Conservation (phyloP, 164 flowering plant species). For the Litsea cubeba region DNA sequence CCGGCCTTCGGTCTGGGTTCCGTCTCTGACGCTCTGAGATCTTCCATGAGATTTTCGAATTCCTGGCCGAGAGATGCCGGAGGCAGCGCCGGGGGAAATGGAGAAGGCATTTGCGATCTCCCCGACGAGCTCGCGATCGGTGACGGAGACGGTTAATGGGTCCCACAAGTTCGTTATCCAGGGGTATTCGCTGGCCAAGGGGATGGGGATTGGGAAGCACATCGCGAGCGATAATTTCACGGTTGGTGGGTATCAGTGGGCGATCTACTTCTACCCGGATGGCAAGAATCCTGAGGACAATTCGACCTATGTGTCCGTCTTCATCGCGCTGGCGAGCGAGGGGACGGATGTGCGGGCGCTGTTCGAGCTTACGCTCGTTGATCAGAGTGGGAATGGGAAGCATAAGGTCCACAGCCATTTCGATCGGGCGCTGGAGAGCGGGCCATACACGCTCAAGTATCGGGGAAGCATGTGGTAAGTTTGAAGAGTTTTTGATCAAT, state of each 20-base stretch:
- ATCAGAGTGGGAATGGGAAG: constrained; percentile 85
- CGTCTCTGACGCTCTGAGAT: not conserved
- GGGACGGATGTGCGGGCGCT: constrained; percentile 49
- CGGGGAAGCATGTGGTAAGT: constrained; percentile 90
- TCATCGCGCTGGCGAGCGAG: constrained; percentile 88
- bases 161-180: constrained; percentile 78
- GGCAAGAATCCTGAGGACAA: constrained; percentile 88
- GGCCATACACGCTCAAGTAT: constrained; percentile 85
- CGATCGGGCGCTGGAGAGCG: constrained; percentile 82
- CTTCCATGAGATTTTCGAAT: constrained; percentile 23
- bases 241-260: constrained; percentile 86
- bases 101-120: constrained; percentile 16
- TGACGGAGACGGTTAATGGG: constrained; percentile 72
- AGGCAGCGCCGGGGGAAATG: constrained; percentile 1
- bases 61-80: constrained; percentile 15
- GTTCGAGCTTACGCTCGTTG: constrained; percentile 77
- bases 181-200: constrained; percentile 85
- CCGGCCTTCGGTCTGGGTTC: constrained; percentile 5
- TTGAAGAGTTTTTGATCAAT: not conserved
- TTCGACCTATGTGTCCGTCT: constrained; percentile 75
- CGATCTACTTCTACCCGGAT: constrained; percentile 44
- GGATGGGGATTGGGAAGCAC: constrained; percentile 86
- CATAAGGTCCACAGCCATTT: constrained; percentile 92
- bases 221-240: constrained; percentile 79
- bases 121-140: constrained; percentile 65